Evolutionary conservation across 176 grass and related monocot species (phyloP), one percentile per base, ranked within the genome.

Genomic region (Raddia guianensis): DNA sequence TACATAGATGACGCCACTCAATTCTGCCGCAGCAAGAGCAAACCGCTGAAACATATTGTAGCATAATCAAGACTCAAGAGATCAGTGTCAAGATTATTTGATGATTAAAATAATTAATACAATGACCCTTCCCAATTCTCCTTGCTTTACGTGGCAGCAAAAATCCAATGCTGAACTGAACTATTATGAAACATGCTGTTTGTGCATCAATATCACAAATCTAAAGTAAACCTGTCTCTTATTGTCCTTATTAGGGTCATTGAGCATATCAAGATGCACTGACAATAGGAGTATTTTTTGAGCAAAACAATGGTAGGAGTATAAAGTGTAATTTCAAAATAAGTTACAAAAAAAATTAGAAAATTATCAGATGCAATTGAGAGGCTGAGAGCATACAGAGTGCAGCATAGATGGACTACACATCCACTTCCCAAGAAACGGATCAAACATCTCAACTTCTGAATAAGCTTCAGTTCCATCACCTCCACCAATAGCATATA

Each of bases 401-500:
- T 60, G 45, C 65, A 92, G 70, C 92, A 93, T 92, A 43, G 88
- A 91, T 37, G 82, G 80, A 37, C 66, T 80, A 47, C 63, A 83
- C 61, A 94, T 89, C 95, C 95, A 98, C 80, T 89, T 94, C 69
- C 88, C 88, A 73, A 95, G 86, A 70, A 82, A 82, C 34, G 92
- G 85, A 89, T 98, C 95, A 83, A 93, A 88, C 75, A 98, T 94
- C 84, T 98, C 95, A 73, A 98, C 88, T 71, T 92, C 92, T 81
- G 95, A 84, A 70, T 82, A 90, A 70, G 77, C 81, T 66, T 89
- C 80, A 61, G 67, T 40, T 63, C 86, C 92, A 83, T 98, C 84
- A 77, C 95, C 95, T 76, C 95, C 95, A 47, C 95, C 95, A 80
- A 98, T 93, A 66, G 90, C 90, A 62, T 89, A 98, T 75, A 98